Evolutionary conservation across 73 alveolate genomes (phyloP).

Genomic region (Tetrahymena malaccensis): DNA sequence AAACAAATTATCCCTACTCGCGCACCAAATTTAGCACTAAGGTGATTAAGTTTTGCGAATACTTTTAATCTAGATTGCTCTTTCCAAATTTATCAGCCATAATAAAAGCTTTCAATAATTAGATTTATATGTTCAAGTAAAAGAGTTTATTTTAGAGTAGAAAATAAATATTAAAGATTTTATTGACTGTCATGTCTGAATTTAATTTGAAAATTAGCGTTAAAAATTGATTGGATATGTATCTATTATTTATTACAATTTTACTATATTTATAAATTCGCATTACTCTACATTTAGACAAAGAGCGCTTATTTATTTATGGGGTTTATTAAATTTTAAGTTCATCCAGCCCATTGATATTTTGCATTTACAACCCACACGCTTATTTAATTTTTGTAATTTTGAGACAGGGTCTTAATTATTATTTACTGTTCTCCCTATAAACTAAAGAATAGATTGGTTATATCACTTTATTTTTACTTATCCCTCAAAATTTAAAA

Average conservation of each 20-base stretch:
- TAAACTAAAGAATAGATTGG: neutral
- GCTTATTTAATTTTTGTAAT: neutral
- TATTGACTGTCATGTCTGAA: neutral
- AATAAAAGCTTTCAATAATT: neutral
- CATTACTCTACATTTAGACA: neutral
- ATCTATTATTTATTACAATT: neutral
- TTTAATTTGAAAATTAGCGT: neutral
- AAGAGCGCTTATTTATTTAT: neutral
- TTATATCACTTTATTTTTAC: neutral
- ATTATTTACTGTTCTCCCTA: neutral
- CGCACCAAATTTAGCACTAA: no score
- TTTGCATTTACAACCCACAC: neutral
- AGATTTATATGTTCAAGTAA: neutral
- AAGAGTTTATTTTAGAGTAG: neutral
- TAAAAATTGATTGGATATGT: neutral
- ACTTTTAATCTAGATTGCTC: no score
- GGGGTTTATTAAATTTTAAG: neutral
- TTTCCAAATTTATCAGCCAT: no score
- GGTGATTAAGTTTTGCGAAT: no score
- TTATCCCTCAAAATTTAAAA: neutral
- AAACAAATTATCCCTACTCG: no score
- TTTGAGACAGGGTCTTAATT: neutral
- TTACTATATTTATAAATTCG: neutral
- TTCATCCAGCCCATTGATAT: neutral
- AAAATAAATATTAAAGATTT: neutral